Evolutionary conservation across 352 stramenopile species (phyloP).

Genomic region (Phytopythium litorale): DNA sequence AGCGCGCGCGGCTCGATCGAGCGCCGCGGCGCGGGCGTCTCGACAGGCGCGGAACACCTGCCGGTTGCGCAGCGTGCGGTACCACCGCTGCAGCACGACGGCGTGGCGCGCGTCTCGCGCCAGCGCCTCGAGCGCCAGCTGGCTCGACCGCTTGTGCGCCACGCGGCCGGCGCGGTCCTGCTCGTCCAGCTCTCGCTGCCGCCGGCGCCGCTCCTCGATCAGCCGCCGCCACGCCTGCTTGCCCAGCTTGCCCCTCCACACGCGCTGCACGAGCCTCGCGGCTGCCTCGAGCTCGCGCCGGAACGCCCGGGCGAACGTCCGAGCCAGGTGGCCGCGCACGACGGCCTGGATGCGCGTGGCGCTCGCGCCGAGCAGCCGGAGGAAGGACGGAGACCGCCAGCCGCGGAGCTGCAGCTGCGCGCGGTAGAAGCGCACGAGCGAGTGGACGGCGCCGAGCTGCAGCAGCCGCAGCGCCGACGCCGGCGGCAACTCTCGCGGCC

Average conservation of each 20-base stretch:
- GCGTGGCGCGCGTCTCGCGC: constrained; percentile 29
- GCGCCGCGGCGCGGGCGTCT: constrained; percentile 17
- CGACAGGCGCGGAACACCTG: constrained; percentile 48
- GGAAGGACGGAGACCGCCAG: constrained; percentile 51
- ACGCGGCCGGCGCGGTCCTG: constrained; percentile 54
- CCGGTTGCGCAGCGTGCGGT: constrained; percentile 45
- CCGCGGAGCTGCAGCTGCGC: constrained; percentile 39
- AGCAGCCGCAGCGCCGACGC: constrained; percentile 27
- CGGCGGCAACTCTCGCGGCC: background rate
- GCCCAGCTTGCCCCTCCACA: constrained; percentile 52
- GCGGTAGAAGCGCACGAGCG: constrained; percentile 45
- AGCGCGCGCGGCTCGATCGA: constrained; percentile 20
- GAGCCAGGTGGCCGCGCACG: constrained; percentile 44
- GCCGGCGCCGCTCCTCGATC: constrained; percentile 36
- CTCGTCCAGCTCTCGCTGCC: constrained; percentile 48
- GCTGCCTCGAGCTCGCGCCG: constrained; percentile 28
- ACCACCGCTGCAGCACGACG: constrained; percentile 61
- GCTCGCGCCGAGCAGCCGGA: constrained; percentile 33
- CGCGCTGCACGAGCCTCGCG: constrained; percentile 39
- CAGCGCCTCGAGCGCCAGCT: constrained; percentile 50
- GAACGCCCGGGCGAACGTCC: constrained; percentile 26
- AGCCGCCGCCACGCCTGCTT: constrained; percentile 56
- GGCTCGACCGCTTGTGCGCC: constrained; percentile 51
- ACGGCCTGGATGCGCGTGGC: constrained; percentile 60
- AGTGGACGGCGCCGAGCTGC: constrained; percentile 49